Conservation (phyloP, 352 stramenopile species). For the Ochromonadaceae sp. region DNA sequence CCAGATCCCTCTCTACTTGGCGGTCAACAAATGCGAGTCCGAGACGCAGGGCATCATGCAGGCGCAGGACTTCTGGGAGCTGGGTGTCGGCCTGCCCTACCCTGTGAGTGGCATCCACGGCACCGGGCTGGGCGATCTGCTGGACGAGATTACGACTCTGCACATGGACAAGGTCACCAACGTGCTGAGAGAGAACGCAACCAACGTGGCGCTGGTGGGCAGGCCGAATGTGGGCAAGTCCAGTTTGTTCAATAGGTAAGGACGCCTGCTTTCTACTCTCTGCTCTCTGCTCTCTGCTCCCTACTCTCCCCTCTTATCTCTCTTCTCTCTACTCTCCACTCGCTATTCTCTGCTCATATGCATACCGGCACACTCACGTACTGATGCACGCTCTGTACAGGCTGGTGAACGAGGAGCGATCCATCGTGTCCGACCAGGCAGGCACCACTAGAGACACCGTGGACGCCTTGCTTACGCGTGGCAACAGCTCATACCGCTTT, state of each 20-base stretch:
- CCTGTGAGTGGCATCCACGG: conserved; percentile 53
- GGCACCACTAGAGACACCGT: conserved; percentile 75
- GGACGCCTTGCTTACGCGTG: conserved; percentile 52
- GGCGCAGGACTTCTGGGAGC: conserved; percentile 52
- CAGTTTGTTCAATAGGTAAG: conserved; percentile 29
- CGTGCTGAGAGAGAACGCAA: conserved; percentile 30
- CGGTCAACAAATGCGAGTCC: conserved; percentile 67
- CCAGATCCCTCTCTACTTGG: conserved; percentile 46
- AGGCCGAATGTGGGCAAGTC: conserved; percentile 74
- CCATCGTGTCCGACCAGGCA: conserved; percentile 63
- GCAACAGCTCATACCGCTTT: conserved; percentile 50
- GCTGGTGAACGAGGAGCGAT: conserved; percentile 48
- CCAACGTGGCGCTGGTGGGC: conserved; percentile 66
- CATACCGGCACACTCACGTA: background rate
- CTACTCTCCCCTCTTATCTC: background rate
- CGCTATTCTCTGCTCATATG: background rate
- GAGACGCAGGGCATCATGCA: conserved; percentile 20
- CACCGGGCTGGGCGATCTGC: conserved; percentile 45
- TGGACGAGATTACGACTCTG: conserved; percentile 46
- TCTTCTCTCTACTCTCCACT: background rate
- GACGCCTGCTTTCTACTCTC: background rate
- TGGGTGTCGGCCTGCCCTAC: conserved; percentile 56
- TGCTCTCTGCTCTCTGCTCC: background rate
- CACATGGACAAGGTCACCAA: conserved; percentile 42
- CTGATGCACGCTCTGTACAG: conserved; percentile 57